Percentiles rank a stretch among this genome's conserved stretches.
Conservation (phyloP, 2,329 filamentous ascomycete genomes). For the Venturia pyrina region DNA sequence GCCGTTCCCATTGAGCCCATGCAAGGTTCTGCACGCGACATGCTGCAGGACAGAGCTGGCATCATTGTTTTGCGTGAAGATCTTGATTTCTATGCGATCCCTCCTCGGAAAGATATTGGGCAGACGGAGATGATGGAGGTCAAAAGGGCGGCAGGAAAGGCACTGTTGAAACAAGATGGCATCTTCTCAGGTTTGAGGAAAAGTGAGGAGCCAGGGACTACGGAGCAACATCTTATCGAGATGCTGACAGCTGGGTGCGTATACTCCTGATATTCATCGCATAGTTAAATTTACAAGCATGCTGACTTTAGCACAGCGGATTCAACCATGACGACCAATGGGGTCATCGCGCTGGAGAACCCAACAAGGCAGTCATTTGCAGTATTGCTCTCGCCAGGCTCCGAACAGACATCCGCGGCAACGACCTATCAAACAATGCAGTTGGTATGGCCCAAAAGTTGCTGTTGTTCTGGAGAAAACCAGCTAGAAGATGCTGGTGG, state of each 20-base stretch:
- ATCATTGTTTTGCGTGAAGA: constrained; percentile 97
- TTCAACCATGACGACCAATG: constrained; percentile 94
- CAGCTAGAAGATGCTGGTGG: constrained; percentile 96
- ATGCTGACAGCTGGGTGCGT: constrained; percentile 96
- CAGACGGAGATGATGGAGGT: constrained; percentile 90
- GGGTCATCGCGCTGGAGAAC: constrained; percentile 95
- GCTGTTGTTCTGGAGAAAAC: constrained; percentile 95
- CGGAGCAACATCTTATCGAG: constrained; percentile 96
- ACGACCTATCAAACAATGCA: constrained; percentile 61
- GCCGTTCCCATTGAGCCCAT: constrained; percentile 63
- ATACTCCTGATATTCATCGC: not conserved
- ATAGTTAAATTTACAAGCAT: not conserved
- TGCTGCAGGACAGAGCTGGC: constrained; percentile 78
- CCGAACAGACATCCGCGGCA: constrained; percentile 77
- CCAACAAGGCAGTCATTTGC: constrained; percentile 97
- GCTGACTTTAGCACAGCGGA: constrained; percentile 47
- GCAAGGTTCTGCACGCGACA: constrained; percentile 58
- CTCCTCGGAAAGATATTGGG: constrained; percentile 72
- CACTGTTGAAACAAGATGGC: constrained; percentile 79
- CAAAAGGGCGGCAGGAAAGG: constrained; percentile 80
- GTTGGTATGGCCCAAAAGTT: constrained; percentile 99
- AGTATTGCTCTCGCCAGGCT: constrained; percentile 87
- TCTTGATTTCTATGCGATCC: constrained; percentile 94
- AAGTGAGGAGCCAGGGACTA: constrained; percentile 91
- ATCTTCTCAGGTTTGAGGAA: constrained; percentile 94